A percentile compares a stretch with the other conserved stretches of the same genome.
These are phyloP conservation scores for Plectranthus barbatus DNA, from an alignment of 257 asterid genomes.

Conservation along the genomic window DNA sequence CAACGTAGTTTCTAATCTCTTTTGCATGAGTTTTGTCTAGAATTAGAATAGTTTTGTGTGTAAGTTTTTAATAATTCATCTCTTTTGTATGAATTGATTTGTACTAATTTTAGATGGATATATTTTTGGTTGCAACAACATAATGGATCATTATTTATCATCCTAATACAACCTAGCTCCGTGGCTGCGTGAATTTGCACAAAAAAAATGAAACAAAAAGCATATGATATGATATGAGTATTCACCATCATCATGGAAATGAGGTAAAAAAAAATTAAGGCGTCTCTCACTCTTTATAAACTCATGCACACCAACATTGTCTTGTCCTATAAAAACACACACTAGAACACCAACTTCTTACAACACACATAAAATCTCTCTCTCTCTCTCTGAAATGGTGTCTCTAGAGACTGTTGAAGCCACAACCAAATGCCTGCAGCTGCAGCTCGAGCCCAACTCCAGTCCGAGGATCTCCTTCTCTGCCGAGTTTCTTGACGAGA, in stretches of 20 bases:
- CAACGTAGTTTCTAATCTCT: too few relatives aligned
- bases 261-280: background rate
- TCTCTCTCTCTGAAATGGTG: conserved; percentile 31
- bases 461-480: conserved; percentile 72
- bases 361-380: background rate
- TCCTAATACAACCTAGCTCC: too few relatives aligned
- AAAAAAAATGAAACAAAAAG: too few relatives aligned
- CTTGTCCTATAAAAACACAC: conserved; percentile 11
- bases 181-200: too few relatives aligned
- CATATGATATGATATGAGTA: too few relatives aligned
- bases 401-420: conserved; percentile 29
- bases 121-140: too few relatives aligned
- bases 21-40: too few relatives aligned
- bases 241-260: background rate
- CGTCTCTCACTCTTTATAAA: conserved; percentile 27
- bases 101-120: too few relatives aligned
- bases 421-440: conserved; percentile 1
- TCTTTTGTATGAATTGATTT: too few relatives aligned
- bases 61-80: too few relatives aligned
- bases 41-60: too few relatives aligned
- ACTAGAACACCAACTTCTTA: background rate
- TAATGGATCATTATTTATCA: too few relatives aligned
- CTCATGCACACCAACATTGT: conserved; percentile 22
- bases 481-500: conserved; percentile 68
- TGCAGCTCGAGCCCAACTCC: conserved; percentile 27